Percentiles rank a stretch among this genome's conserved stretches.
Evolutionary conservation across 106 monocot species (phyloP).

Genomic region (Hemerocallis citrina): DNA sequence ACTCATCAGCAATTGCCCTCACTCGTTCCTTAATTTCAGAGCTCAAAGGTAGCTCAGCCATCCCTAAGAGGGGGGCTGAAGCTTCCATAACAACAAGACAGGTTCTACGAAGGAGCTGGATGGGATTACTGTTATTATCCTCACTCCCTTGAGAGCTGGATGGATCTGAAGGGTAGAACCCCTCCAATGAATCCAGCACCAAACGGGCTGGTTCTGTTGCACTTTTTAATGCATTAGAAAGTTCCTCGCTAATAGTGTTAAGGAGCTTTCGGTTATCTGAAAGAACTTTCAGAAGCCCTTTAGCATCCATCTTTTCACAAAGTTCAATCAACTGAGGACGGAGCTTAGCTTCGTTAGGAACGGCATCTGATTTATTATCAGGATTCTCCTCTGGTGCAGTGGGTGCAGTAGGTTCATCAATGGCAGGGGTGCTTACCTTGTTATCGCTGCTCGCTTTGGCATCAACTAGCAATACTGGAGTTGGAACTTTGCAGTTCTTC

Average conservation of each 20-base stretch:
- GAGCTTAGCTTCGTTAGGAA: conserved; percentile 22
- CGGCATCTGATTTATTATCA: conserved; percentile 32
- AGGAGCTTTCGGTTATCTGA: conserved; percentile 47
- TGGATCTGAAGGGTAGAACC: conserved; percentile 39
- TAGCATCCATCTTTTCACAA: conserved; percentile 66
- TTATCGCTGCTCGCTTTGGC: conserved; percentile 27
- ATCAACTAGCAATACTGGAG: conserved; percentile 25
- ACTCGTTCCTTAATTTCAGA: conserved; percentile 56
- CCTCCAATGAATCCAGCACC: conserved; percentile 59
- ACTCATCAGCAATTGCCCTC: conserved; percentile 58
- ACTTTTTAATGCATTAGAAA: conserved; percentile 50
- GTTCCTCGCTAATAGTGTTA: conserved; percentile 28
- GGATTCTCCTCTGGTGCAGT: conserved; percentile 34
- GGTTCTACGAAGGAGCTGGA: conserved; percentile 41
- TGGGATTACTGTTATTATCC: conserved; percentile 25
- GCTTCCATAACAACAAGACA: conserved; percentile 71
- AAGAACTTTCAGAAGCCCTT: conserved; percentile 60
- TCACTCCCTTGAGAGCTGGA: conserved; percentile 22
- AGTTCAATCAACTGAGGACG: conserved; percentile 48
- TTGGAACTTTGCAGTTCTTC: conserved; percentile 36
- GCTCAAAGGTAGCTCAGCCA: conserved; percentile 19
- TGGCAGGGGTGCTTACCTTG: conserved; percentile 42
- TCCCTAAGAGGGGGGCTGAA: conserved; percentile 22
- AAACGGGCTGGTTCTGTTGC: conserved; percentile 55
- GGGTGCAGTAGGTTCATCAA: conserved; percentile 28